Evolutionary conservation across 2,329 filamentous ascomycete species (phyloP).

Genomic region (Xylaria polymorpha): DNA sequence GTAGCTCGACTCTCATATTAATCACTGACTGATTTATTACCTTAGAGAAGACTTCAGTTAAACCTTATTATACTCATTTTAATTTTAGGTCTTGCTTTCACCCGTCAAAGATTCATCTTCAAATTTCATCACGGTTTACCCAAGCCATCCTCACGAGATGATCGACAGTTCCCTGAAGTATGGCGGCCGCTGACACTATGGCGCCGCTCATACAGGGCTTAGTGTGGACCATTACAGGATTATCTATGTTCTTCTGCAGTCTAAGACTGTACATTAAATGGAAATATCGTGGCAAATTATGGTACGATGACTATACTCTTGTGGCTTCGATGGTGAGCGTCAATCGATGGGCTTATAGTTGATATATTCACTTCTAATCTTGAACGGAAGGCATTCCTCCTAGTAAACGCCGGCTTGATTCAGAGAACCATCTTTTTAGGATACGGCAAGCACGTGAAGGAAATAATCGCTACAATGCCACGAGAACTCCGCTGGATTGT

Average conservation of each 20-base stretch:
- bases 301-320: slow-evolving; percentile 37
- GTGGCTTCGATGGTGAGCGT: slow-evolving; percentile 27
- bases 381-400: slow-evolving; percentile 18
- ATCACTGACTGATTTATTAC: neutral
- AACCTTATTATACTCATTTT: neutral
- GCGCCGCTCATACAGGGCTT: slow-evolving; percentile 25
- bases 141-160: slow-evolving; percentile 1
- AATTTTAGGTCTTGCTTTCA: neutral
- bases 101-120: neutral
- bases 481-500: slow-evolving; percentile 13
- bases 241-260: slow-evolving; percentile 18
- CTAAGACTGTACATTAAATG: slow-evolving; percentile 36
- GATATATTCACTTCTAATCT: slow-evolving; percentile 8
- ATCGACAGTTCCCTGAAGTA: slow-evolving; percentile 6
- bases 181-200: slow-evolving; percentile 28
- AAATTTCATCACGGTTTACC: neutral
- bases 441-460: slow-evolving; percentile 26
- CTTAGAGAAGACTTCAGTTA: neutral
- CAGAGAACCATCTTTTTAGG: slow-evolving; percentile 22
- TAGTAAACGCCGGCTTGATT: slow-evolving; percentile 22
- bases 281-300: slow-evolving; percentile 29
- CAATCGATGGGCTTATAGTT: neutral
- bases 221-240: slow-evolving; percentile 27
- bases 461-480: slow-evolving; percentile 9
- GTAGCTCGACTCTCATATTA: neutral